Evolutionary conservation across 1,284 basidiomycete species (phyloP), one percentile per base, ranked within the genome.

Genomic region (Chondrostereum purpureum): DNA sequence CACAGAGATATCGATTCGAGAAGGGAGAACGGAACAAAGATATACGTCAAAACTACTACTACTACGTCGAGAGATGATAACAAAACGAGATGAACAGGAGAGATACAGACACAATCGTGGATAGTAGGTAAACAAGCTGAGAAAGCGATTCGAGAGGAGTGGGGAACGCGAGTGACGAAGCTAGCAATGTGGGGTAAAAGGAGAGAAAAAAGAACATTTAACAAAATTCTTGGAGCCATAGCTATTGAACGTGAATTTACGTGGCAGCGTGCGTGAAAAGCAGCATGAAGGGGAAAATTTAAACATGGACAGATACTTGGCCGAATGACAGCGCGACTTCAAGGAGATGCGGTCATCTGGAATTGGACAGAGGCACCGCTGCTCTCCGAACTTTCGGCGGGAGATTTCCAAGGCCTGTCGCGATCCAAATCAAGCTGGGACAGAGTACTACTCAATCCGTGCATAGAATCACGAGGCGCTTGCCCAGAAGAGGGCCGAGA

Each of bases 401-500:
- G 50, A 10, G 49, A 50, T 39, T 52, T 54, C 51, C 53, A 52
- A 18, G 46, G 34, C 8, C 46, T 41, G 21, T 39, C 39, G n/a
- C 38, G 44, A 14, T 81, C 81, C 46, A 88, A 62, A 51, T 85
- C 73, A 18, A 88, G 73, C 54, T 79, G 84, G 19, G 83, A 80
- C 22, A 88, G 68, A n/a, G 80, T 86, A 16, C 82, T 80, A 53
- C 85, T 88, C 39, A 88, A 61, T 61, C 88, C 84, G 31, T 77
- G 75, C 53, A 88, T 72, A 20, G 58, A 39, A 49, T 81, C 78
- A 13, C 21, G 12, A 12, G 55, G 55, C 27, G 63, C 65, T 53
- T 68, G 70, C 40, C 69, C 73, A 43, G 72, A 78, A n/a, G 64
- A 55, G 39, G 72, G 73, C 14, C 73, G 68, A 22, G 75, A 73